phyloP scores from a whole-genome alignment of 202 grass and related monocot genomes.

The Schoenoplectus triqueter region DNA sequence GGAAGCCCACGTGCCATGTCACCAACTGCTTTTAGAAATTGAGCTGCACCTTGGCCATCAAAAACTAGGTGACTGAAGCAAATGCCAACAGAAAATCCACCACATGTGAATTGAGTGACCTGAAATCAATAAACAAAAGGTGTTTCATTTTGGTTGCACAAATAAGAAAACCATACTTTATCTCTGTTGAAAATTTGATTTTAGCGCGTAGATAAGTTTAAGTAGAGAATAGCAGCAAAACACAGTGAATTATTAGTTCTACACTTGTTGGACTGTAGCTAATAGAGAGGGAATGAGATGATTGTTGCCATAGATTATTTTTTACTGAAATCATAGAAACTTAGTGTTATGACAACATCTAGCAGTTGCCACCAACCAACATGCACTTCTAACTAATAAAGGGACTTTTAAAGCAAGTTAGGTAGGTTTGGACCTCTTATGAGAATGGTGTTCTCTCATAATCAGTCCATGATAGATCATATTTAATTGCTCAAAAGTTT shows the following conservation, averaged over 20 bases:
- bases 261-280: background rate
- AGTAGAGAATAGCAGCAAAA: background rate
- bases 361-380: slow-evolving; percentile 3
- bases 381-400: slow-evolving; percentile 31
- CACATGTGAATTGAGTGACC: slow-evolving; percentile 63
- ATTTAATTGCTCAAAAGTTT: background rate
- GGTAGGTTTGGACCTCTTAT: background rate
- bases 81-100: slow-evolving; percentile 77
- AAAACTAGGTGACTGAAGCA: slow-evolving; percentile 88
- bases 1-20: slow-evolving; percentile 45
- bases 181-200: background rate
- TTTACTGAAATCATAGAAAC: background rate
- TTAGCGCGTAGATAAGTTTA: slow-evolving; percentile 7
- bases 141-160: background rate
- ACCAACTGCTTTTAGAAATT: slow-evolving; percentile 42
- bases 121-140: slow-evolving; percentile 34
- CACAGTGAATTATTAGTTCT: background rate
- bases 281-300: background rate
- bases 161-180: background rate
- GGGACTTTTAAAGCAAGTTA: slow-evolving; percentile 25
- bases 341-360: background rate
- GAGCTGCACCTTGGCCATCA: slow-evolving; percentile 65
- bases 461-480: slow-evolving; percentile 1
- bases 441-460: background rate
- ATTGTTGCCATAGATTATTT: background rate